A percentile compares a stretch with the other conserved stretches of the same genome.
These are phyloP conservation scores for Beta lomatogona DNA, from an alignment of 179 eudicot genomes.

Conservation along the genomic window DNA sequence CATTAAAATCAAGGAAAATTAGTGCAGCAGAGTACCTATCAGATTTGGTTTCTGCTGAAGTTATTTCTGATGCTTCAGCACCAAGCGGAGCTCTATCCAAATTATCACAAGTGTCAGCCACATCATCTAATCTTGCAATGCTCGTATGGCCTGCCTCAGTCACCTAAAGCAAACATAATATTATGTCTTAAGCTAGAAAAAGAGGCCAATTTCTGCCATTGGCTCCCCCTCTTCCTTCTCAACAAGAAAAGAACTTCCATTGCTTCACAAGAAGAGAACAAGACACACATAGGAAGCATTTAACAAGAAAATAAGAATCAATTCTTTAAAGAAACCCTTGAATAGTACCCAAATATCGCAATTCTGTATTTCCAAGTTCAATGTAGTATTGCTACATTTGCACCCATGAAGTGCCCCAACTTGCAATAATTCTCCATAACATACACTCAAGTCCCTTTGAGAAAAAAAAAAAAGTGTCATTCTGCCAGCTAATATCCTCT, in stretches of 20 bases:
- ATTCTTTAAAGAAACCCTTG: neutral
- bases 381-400: neutral
- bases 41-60: neutral
- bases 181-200: neutral
- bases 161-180: neutral
- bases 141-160: neutral
- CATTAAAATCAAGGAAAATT: neutral
- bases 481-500: neutral
- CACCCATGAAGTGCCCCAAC: neutral
- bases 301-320: neutral
- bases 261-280: neutral
- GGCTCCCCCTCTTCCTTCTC: neutral
- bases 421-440: neutral
- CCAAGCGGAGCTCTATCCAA: neutral
- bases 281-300: neutral
- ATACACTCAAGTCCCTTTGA: neutral
- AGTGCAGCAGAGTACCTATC: neutral
- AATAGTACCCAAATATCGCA: neutral
- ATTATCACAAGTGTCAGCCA: neutral
- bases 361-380: neutral
- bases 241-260: neutral
- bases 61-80: slow-evolving; percentile 2
- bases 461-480: neutral
- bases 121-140: neutral
- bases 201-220: neutral